phyloP scores from a whole-genome alignment of 805 yeast species.

The Dipodascus albidus region DNA sequence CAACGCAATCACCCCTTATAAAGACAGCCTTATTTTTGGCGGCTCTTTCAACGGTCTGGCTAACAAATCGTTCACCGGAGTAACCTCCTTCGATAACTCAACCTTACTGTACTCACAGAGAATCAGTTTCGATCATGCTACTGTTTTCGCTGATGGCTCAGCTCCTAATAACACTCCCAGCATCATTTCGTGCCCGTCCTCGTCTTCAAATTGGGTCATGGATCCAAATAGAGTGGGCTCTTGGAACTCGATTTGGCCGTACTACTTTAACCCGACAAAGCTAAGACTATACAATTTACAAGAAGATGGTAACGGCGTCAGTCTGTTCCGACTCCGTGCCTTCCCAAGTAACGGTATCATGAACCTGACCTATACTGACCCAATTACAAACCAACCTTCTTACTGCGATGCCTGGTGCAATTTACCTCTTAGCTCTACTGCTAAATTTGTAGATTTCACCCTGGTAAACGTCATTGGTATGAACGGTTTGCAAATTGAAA shows the following conservation, averaged over 20 bases:
- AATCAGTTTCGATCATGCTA: conserved; percentile 17
- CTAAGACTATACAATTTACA: conserved; percentile 58
- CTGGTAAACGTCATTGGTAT: conserved; percentile 61
- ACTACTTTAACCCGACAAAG: conserved; percentile 52
- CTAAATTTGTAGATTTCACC: conserved; percentile 67
- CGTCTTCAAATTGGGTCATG: conserved; percentile 39
- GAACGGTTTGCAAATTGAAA: conserved; percentile 47
- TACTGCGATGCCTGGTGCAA: conserved; percentile 91
- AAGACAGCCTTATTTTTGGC: conserved; percentile 55
- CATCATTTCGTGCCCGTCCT: conserved; percentile 46
- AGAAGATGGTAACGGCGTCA: conserved; percentile 33
- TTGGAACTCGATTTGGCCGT: conserved; percentile 52
- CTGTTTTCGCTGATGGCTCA: conserved; percentile 15
- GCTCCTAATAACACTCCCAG: conserved; percentile 13
- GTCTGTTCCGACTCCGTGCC: conserved; percentile 61
- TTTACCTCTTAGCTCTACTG: conserved; percentile 31
- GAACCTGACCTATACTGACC: conserved; percentile 82
- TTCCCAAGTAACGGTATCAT: conserved; percentile 78
- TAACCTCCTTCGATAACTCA: conserved; percentile 6
- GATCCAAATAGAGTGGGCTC: conserved; percentile 42
- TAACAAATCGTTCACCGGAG: conserved; percentile 28
- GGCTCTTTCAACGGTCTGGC: conserved; percentile 64
- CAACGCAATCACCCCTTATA: conserved; percentile 43
- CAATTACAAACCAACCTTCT: conserved; percentile 41
- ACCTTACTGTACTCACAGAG: conserved; percentile 9